Percentiles rank a stretch among this genome's conserved stretches.
Evolutionary conservation across 345 rosid species (phyloP).

Genomic region (Citrus hindsii): DNA sequence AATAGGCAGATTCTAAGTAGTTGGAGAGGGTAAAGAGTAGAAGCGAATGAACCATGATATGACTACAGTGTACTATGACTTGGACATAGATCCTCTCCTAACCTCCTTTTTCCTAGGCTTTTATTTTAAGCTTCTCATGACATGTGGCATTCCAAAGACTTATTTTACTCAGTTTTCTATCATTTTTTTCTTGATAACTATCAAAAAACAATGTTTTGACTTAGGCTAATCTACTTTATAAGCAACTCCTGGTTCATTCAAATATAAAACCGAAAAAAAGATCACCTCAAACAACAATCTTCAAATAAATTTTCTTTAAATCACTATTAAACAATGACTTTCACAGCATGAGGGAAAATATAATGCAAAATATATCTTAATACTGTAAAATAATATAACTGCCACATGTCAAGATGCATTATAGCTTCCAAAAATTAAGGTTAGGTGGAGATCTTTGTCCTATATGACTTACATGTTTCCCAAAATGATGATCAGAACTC

Average conservation of each 20-base stretch:
- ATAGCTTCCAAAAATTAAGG: not conserved
- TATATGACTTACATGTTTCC: constrained; percentile 23
- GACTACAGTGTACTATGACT: constrained; percentile 7
- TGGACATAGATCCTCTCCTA: not conserved
- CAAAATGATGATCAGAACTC: constrained; percentile 8
- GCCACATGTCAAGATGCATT: not conserved
- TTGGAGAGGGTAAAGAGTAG: not conserved
- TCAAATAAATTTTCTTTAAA: not conserved
- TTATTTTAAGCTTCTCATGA: not conserved
- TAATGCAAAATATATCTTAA: too few species aligned
- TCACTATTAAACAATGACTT: not conserved
- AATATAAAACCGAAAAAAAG: not conserved
- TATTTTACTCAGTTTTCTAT: not conserved
- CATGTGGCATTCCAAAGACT: not conserved
- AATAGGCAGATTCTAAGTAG: not conserved
- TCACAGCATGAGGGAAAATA: not conserved
- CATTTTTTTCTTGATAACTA: too few species aligned
- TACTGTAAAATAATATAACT: not conserved
- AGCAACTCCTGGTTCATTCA: not conserved
- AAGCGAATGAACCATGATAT: constrained; percentile 1
- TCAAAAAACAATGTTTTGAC: not conserved
- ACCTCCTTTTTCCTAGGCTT: not conserved
- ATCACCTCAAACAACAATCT: not conserved
- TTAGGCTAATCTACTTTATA: not conserved
- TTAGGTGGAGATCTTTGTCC: not conserved